Percentiles rank a stretch among this genome's conserved stretches.
phyloP scores from a whole-genome alignment of 306 rosid species.

The Luffa acutangula region DNA sequence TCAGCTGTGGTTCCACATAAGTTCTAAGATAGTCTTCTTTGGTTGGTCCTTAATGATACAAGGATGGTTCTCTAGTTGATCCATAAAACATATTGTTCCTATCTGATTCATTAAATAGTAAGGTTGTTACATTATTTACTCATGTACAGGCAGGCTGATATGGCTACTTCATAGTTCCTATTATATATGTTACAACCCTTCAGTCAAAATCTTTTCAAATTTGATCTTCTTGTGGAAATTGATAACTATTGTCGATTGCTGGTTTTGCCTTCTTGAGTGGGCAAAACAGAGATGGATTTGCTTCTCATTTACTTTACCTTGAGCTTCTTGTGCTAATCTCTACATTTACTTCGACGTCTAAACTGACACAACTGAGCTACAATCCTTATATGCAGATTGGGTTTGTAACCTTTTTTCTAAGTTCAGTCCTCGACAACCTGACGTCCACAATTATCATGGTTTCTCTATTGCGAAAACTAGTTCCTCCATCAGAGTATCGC shows the following conservation, averaged over 20 bases:
- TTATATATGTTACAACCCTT: neutral
- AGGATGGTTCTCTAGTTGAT: neutral
- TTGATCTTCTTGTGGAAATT: neutral
- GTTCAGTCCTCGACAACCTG: constrained; percentile 84
- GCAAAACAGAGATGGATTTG: neutral
- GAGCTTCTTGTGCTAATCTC: neutral
- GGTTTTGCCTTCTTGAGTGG: too few species aligned
- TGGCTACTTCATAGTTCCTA: neutral
- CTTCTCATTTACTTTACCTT: neutral
- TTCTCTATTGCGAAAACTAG: constrained; percentile 76
- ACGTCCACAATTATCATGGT: constrained; percentile 95
- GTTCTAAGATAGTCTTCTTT: neutral
- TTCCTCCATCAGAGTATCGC: constrained; percentile 85
- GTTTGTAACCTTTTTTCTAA: constrained; percentile 73
- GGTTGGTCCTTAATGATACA: neutral
- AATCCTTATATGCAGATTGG: constrained; percentile 55
- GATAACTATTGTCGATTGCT: too few species aligned
- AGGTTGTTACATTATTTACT: neutral
- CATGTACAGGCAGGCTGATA: neutral
- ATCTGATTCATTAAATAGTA: neutral
- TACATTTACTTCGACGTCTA: neutral
- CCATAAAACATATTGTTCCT: too few species aligned
- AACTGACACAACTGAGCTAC: neutral
- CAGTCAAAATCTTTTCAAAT: neutral
- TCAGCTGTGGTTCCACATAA: neutral